Evolutionary conservation across 2,329 filamentous ascomycete genomes (phyloP), one percentile per base, ranked within the genome.

Genomic region (Arthrobotrys megalospora): DNA sequence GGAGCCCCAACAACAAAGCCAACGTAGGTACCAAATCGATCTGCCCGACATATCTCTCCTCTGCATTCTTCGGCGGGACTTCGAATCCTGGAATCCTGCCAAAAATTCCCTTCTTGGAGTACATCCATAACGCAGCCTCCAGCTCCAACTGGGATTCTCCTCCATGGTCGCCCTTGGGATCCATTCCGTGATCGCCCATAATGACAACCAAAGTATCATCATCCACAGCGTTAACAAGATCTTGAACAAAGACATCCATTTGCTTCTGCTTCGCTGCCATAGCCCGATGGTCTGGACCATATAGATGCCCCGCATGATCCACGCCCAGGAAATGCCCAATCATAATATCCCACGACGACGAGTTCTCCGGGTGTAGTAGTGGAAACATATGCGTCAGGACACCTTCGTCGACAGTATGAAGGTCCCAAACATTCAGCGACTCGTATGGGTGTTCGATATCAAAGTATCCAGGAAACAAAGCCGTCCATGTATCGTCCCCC

Each of bases 111-210:
- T 90, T 91, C 84, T 94, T 97, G 0, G 96, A 97, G 84, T 98
- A 99, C 94, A 99, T 97, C 95, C 96, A 99, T 55, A 99, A 85
- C 1, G 96, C 94, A 70, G 96, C 94, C 84, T 99, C 91, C 6
- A 99, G 90, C 84, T 99, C 96, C 80, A 98, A 94, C 81, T 97
- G 93, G 36, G 95, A 97, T 86, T 99, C 96, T 68, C 96, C 96
- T n/a, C 96, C 96, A 83, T 99, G 96, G 81, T 99, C 96, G 16
- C 96, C 96, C 85, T 99, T 98, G 78, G 89, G 87, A 84, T 99
- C 96, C 96, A 99, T 99, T 10, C 96, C 96, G 83, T 99, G 96
- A 83, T 99, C 96, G n/a, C 96, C 96, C 93, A 99, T 97, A 12
- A 99, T 92, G 19, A 99, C 90, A 41, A 99, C 86, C 21, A 99